Evolutionary conservation across 2,329 filamentous ascomycete species (phyloP).

Genomic region (Neonectria coccinea): DNA sequence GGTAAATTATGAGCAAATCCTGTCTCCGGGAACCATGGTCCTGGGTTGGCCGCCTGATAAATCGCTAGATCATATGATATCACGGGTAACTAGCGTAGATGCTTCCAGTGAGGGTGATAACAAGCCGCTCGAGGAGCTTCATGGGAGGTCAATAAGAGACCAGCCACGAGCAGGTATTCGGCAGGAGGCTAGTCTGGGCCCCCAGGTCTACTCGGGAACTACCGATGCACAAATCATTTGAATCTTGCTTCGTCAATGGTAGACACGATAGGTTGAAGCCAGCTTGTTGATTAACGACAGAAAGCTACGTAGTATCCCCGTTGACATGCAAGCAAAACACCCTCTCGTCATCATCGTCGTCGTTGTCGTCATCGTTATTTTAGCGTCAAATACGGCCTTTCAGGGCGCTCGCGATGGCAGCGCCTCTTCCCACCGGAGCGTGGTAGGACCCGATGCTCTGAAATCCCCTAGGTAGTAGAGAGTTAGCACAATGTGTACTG

Average conservation of each 20-base stretch:
- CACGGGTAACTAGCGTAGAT: not conserved
- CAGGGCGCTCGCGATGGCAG: slow-evolving; percentile 57
- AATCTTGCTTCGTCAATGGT: not conserved
- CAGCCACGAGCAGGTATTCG: not conserved
- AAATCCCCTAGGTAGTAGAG: slow-evolving; percentile 63
- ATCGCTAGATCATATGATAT: not conserved
- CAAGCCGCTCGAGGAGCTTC: not conserved
- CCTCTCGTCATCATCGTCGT: slow-evolving; percentile 20
- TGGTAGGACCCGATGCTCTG: slow-evolving; percentile 75
- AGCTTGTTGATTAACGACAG: slow-evolving; percentile 20
- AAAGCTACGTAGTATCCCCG: not conserved
- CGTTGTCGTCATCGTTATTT: slow-evolving; percentile 20
- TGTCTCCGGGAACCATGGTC: not conserved
- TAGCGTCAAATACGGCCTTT: slow-evolving; percentile 45
- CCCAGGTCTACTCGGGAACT: not conserved
- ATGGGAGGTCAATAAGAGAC: not conserved
- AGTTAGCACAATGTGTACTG: slow-evolving; percentile 28
- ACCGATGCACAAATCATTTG: not conserved
- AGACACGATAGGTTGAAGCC: slow-evolving; percentile 5
- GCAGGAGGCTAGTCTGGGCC: too few relatives aligned
- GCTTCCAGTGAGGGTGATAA: not conserved
- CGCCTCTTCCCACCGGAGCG: slow-evolving; percentile 62
- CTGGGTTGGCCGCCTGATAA: not conserved
- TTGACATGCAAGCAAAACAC: not conserved
- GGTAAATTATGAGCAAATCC: slow-evolving; percentile 22